A percentile compares a stretch with the other conserved stretches of the same genome.
Evolutionary conservation across 805 yeast genomes (phyloP).

Genomic region (Saccharomyces eubayanus): DNA sequence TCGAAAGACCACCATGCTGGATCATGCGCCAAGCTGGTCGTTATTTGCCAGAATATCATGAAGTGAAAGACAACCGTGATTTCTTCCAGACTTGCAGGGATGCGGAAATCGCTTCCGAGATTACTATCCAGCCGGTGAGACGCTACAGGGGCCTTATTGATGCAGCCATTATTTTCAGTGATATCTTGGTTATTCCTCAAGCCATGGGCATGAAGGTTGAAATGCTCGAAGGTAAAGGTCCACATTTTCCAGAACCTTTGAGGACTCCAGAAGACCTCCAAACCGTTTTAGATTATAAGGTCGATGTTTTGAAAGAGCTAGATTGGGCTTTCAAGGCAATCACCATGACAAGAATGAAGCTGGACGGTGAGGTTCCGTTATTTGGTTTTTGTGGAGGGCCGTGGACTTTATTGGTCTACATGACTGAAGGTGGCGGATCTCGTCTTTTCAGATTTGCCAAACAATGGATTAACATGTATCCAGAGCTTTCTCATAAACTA

Average conservation of each 20-base stretch:
- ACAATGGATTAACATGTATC: conserved; percentile 81
- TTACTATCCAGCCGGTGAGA: conserved; percentile 91
- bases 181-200: conserved; percentile 92
- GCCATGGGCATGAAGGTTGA: conserved; percentile 95
- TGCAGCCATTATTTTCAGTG: conserved; percentile 95
- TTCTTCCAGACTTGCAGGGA: conserved; percentile 94
- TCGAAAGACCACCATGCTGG: conserved; percentile 97
- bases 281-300: conserved; percentile 46
- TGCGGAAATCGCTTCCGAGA: conserved; percentile 86
- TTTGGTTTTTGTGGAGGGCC: conserved; percentile 97
- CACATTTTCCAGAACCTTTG: conserved; percentile 82
- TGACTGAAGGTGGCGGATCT: conserved; percentile 97
- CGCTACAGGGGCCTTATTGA: conserved; percentile 85
- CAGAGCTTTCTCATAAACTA: conserved; percentile 60
- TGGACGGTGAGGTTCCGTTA: conserved; percentile 86
- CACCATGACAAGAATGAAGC: conserved; percentile 75
- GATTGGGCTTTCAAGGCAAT: conserved; percentile 96
- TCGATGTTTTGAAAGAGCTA: conserved; percentile 66
- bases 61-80: conserved; percentile 75
- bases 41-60: conserved; percentile 82
- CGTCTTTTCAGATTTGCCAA: conserved; percentile 84
- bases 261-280: conserved; percentile 62
- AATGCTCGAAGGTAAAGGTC: conserved; percentile 93
- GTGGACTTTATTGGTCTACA: conserved; percentile 92
- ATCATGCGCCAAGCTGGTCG: conserved; percentile 98